A percentile compares a stretch with the other conserved stretches of the same genome.
phyloP scores from a whole-genome alignment of 495 filamentous ascomycete species.

The Bryoglossum gracile region DNA sequence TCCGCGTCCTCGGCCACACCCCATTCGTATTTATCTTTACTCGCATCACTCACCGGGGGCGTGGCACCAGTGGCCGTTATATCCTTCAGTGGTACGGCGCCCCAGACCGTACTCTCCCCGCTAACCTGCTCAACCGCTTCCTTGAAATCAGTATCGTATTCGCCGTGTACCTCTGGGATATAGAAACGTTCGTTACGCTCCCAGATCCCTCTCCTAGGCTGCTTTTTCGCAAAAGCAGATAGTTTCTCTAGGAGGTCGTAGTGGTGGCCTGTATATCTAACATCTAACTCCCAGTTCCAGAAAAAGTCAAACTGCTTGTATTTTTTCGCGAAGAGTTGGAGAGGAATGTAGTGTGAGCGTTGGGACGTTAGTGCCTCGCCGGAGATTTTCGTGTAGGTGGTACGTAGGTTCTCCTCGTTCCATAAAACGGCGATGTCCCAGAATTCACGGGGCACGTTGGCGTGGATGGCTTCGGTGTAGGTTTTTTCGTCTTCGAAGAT shows the following conservation, averaged over 20 bases:
- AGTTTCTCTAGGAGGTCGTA: conserved; percentile 60
- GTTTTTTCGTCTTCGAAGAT: conserved; percentile 47
- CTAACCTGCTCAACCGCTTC: conserved; percentile 40
- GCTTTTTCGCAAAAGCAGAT: conserved; percentile 48
- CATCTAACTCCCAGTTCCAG: conserved; percentile 72
- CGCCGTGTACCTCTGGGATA: conserved; percentile 55
- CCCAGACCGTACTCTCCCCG: conserved; percentile 50
- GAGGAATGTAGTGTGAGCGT: conserved; percentile 44
- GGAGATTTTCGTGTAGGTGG: conserved; percentile 17
- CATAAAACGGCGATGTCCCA: conserved; percentile 58
- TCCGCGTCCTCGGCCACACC: not conserved
- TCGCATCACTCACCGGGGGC: not conserved
- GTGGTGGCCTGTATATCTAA: conserved; percentile 58
- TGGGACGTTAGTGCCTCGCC: conserved; percentile 40
- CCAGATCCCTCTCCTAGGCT: conserved; percentile 68
- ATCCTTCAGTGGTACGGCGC: conserved; percentile 30
- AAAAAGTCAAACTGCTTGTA: conserved; percentile 65
- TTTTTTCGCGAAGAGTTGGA: conserved; percentile 58
- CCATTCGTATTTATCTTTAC: not conserved
- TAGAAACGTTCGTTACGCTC: conserved; percentile 68
- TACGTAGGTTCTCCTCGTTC: conserved; percentile 37
- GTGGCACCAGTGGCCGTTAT: not conserved
- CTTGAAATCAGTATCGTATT: conserved; percentile 47
- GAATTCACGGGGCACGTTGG: conserved; percentile 56
- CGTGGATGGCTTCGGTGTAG: conserved; percentile 46